These are phyloP conservation scores for Bolboschoenoplectus hybrid DNA, from an alignment of 202 grass and related monocot genomes.

Conservation along the genomic window DNA sequence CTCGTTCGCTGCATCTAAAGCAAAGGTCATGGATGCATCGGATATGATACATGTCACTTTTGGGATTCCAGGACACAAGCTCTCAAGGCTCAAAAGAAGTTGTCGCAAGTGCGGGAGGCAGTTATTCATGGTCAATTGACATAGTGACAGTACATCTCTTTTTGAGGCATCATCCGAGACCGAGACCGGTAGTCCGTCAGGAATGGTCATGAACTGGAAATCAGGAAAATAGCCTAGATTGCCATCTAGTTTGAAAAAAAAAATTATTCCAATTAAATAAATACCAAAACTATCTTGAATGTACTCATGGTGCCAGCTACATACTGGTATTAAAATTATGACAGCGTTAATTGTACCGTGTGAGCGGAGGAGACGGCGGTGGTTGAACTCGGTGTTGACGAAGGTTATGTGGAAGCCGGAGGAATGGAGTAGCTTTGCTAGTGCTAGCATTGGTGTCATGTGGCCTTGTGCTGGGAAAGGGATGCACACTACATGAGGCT, in stretches of 20 bases:
- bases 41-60: slow-evolving; percentile 42
- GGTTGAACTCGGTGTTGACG: slow-evolving; percentile 74
- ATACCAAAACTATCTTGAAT: not conserved
- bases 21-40: slow-evolving; percentile 49
- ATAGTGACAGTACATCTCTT: slow-evolving; percentile 52
- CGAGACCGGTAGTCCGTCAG: slow-evolving; percentile 56
- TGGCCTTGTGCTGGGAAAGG: slow-evolving; percentile 73
- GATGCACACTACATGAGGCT: slow-evolving; percentile 68
- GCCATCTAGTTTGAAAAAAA: not conserved
- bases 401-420: slow-evolving; percentile 72
- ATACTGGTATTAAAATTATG: too few species aligned
- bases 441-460: slow-evolving; percentile 66
- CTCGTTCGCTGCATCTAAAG: slow-evolving; percentile 43
- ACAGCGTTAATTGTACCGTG: slow-evolving; percentile 8
- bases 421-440: slow-evolving; percentile 78
- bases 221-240: slow-evolving; percentile 46
- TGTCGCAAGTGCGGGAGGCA: slow-evolving; percentile 54
- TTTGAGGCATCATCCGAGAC: slow-evolving; percentile 48
- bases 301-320: not conserved
- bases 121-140: slow-evolving; percentile 50
- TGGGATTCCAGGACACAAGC: not conserved
- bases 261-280: not conserved
- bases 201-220: slow-evolving; percentile 71
- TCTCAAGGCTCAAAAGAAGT: slow-evolving; percentile 49
- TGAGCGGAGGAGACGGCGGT: slow-evolving; percentile 48